Percentiles rank a stretch among this genome's conserved stretches.
These are phyloP conservation scores for Pelargonium myrrhifolium DNA, from an alignment of 441 rosid species.

Conservation along the genomic window DNA sequence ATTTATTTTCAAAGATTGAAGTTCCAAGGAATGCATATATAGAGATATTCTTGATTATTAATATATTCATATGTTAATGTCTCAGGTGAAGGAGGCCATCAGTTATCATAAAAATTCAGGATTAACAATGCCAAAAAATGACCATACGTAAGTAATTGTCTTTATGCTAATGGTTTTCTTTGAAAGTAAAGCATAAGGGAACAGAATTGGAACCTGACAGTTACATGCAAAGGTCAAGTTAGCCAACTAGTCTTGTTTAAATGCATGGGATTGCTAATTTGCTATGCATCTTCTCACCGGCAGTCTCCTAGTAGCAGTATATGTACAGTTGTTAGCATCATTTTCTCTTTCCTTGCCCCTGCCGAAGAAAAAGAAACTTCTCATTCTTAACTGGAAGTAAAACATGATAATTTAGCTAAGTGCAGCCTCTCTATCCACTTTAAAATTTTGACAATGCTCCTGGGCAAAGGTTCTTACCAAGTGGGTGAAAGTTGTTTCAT, in stretches of 20 bases:
- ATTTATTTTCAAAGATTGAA: neutral
- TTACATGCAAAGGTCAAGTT: neutral
- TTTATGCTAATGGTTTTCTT: slow-evolving; percentile 5
- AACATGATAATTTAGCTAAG: no score
- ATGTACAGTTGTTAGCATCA: no score
- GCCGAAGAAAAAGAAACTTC: no score
- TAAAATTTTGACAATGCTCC: no score
- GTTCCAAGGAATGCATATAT: neutral
- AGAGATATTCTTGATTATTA: neutral
- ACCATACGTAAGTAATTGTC: slow-evolving; percentile 43
- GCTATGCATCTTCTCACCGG: neutral
- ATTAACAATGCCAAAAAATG: slow-evolving; percentile 34
- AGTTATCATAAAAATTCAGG: slow-evolving; percentile 35
- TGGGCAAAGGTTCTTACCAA: no score
- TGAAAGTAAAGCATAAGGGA: neutral
- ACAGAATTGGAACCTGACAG: neutral
- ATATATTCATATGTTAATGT: slow-evolving; percentile 15
- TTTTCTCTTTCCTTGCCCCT: no score
- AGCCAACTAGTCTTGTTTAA: neutral
- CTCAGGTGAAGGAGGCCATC: slow-evolving; percentile 64
- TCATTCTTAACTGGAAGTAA: no score
- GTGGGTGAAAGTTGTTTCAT: no score
- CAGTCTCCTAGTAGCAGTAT: no score
- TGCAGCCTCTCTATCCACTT: no score
- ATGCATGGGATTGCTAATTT: neutral